Evolutionary conservation across 345 rosid genomes (phyloP).

Genomic region (Litchi chinensis): DNA sequence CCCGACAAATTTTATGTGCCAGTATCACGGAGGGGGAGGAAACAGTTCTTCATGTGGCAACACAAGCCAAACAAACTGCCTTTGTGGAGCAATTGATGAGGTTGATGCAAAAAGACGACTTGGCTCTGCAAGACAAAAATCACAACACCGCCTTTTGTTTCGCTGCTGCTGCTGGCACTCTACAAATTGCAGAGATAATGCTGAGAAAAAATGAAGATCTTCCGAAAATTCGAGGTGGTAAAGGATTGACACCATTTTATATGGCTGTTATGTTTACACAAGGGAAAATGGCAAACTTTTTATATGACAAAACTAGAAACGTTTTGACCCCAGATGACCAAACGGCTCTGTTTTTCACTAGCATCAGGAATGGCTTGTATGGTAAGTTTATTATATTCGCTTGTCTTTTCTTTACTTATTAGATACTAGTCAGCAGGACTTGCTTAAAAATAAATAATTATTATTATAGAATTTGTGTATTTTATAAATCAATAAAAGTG

Average conservation of each 20-base stretch:
- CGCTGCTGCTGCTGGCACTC: background rate
- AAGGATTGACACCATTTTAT: background rate
- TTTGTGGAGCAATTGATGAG: constrained; percentile 27
- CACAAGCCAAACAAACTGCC: constrained; percentile 13
- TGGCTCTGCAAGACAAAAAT: constrained; percentile 14
- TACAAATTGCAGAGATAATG: background rate
- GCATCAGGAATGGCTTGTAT: background rate
- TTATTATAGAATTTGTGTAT: too few relatives aligned
- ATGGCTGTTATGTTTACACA: background rate
- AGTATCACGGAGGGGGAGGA: background rate
- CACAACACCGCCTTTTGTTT: constrained; percentile 23
- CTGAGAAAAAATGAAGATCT: background rate
- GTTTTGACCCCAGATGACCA: background rate
- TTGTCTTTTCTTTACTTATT: too few relatives aligned
- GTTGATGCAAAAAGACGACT: background rate
- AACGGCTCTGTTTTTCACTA: background rate
- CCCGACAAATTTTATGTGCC: background rate
- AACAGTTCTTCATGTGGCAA: constrained; percentile 1
- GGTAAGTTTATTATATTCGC: background rate
- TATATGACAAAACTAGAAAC: background rate
- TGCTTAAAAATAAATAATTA: too few relatives aligned
- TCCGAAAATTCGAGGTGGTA: background rate
- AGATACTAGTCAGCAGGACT: too few relatives aligned
- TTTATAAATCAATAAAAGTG: too few relatives aligned
- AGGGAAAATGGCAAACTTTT: background rate